These are phyloP conservation scores for Talaromyces sp. DNA, from an alignment of 2,329 filamentous ascomycete genomes.

Conservation along the genomic window DNA sequence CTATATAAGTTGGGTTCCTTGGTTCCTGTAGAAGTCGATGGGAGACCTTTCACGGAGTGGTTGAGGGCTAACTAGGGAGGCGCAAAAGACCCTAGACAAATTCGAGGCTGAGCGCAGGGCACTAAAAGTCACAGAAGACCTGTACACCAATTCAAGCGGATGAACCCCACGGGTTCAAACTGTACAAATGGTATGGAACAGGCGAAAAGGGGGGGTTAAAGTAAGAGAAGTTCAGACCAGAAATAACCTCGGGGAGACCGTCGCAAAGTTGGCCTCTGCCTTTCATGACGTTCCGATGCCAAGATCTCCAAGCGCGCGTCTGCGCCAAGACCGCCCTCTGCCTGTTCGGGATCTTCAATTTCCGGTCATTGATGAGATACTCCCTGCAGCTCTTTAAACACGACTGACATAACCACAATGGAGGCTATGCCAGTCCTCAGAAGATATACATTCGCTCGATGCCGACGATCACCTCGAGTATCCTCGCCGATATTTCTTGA, in stretches of 20 bases:
- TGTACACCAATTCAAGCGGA: neutral
- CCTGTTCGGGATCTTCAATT: conserved; percentile 3
- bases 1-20: neutral
- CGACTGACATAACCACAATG: conserved; percentile 22
- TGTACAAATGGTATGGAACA: conserved; percentile 10
- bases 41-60: neutral
- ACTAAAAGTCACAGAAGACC: conserved; percentile 4
- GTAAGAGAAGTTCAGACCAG: too few species aligned
- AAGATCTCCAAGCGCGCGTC: conserved; percentile 37
- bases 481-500: conserved; percentile 35
- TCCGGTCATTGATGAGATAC: neutral
- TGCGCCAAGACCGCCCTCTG: conserved; percentile 20
- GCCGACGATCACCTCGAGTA: conserved; percentile 10
- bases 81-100: conserved; percentile 22
- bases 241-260: neutral
- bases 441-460: conserved; percentile 20
- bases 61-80: conserved; percentile 21
- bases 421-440: conserved; percentile 27
- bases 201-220: neutral
- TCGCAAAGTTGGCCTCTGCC: conserved; percentile 27
- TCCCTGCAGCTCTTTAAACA: neutral
- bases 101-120: conserved; percentile 6
- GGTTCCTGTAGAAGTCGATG: neutral
- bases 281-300: conserved; percentile 38
- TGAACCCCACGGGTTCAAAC: neutral